These are phyloP conservation scores for Colletotrichum cereale DNA, from an alignment of 2,329 filamentous ascomycete species.

Conservation along the genomic window DNA sequence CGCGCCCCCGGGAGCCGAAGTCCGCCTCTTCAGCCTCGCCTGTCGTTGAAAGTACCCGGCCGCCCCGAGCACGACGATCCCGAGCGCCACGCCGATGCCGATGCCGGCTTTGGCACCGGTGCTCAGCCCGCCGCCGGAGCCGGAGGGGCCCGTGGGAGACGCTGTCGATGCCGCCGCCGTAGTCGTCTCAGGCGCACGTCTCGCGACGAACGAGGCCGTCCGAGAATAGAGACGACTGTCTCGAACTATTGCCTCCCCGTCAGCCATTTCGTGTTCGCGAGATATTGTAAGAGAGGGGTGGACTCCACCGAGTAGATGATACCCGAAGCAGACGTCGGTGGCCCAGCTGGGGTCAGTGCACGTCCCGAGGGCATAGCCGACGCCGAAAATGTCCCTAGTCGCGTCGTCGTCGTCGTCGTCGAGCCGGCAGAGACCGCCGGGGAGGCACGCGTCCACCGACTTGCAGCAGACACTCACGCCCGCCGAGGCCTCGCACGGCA, in stretches of 20 bases:
- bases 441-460: slow-evolving; percentile 2
- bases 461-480: slow-evolving; percentile 18
- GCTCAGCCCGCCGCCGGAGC: slow-evolving; percentile 11
- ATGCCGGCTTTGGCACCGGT: slow-evolving; percentile 30
- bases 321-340: background rate
- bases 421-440: slow-evolving; percentile 5
- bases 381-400: background rate
- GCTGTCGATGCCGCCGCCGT: background rate
- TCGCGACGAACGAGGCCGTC: background rate
- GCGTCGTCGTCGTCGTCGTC: slow-evolving; percentile 4
- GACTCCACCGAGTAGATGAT: background rate
- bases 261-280: background rate
- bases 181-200: background rate
- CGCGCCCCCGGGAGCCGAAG: too few species aligned
- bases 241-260: background rate
- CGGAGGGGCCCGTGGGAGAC: background rate
- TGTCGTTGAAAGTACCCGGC: slow-evolving; percentile 19
- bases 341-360: slow-evolving; percentile 14
- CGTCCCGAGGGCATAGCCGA: background rate
- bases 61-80: slow-evolving; percentile 13
- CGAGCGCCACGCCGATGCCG: slow-evolving; percentile 27
- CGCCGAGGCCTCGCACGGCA: slow-evolving; percentile 11
- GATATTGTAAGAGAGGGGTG: too few species aligned
- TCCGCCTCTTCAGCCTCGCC: background rate
- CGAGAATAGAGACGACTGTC: background rate